These are phyloP conservation scores for Aspergillus sp. DNA, from an alignment of 2,329 filamentous ascomycete species.

Conservation along the genomic window DNA sequence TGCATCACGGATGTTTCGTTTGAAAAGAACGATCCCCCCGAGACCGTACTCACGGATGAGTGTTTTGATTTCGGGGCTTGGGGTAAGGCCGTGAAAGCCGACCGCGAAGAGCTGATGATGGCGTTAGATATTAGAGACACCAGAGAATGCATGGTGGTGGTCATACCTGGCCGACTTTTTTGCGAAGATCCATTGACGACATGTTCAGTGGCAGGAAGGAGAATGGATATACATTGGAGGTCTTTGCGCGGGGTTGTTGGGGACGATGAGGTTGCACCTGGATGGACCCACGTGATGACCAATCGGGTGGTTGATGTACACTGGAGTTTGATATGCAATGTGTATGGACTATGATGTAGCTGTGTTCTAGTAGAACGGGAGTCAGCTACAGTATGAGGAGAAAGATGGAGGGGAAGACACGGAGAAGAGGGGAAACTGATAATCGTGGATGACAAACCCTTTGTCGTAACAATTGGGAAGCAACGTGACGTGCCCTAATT, in stretches of 20 bases:
- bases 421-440: background rate
- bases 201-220: slow-evolving; percentile 11
- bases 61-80: slow-evolving; percentile 41
- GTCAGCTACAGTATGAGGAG: background rate
- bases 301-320: background rate
- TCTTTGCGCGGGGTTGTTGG: background rate
- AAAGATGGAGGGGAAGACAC: background rate
- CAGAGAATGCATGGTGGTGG: background rate
- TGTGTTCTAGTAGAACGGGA: background rate
- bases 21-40: slow-evolving; percentile 43
- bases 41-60: slow-evolving; percentile 42
- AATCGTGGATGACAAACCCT: background rate
- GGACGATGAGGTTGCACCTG: background rate
- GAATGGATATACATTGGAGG: background rate
- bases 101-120: slow-evolving; percentile 41
- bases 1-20: slow-evolving; percentile 39
- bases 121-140: background rate
- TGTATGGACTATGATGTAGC: background rate
- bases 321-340: too few relatives aligned
- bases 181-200: slow-evolving; percentile 23
- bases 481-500: background rate
- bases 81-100: slow-evolving; percentile 40
- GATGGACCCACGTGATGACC: background rate
- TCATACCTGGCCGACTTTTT: slow-evolving; percentile 35
- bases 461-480: background rate